phyloP scores from a whole-genome alignment of 768 basidiomycete species.

The Russula sp. region DNA sequence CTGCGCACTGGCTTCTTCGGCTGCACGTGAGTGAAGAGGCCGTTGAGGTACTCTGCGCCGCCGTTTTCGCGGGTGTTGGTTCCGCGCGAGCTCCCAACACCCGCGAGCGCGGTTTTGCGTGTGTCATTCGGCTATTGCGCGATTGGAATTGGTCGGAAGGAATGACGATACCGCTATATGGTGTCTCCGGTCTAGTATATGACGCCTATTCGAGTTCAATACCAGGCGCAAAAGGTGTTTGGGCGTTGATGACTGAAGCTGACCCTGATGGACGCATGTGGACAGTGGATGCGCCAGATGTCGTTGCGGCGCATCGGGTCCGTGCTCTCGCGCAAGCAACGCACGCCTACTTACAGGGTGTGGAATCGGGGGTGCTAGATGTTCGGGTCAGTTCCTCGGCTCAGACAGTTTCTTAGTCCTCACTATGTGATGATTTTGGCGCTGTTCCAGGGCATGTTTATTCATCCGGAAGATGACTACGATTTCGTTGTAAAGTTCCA shows the following conservation, averaged over 20 bases:
- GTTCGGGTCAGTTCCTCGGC: conserved; percentile 44
- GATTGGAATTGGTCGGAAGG: conserved; percentile 81
- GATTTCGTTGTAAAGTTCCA: conserved; percentile 78
- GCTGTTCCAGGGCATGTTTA: conserved; percentile 64
- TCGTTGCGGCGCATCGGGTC: conserved; percentile 67
- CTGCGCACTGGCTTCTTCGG: conserved; percentile 79
- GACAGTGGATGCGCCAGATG: conserved; percentile 60
- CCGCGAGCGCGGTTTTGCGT: conserved; percentile 74
- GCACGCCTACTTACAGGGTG: conserved; percentile 46
- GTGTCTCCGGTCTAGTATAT: conserved; percentile 26
- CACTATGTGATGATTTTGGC: neutral
- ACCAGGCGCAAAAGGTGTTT: conserved; percentile 46
- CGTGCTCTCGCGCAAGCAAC: conserved; percentile 70
- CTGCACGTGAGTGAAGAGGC: conserved; percentile 69
- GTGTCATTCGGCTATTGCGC: conserved; percentile 62
- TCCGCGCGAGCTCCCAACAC: conserved; percentile 50
- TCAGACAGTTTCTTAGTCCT: conserved; percentile 12
- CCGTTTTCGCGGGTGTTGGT: conserved; percentile 59
- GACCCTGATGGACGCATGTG: conserved; percentile 72
- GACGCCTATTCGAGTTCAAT: conserved; percentile 25
- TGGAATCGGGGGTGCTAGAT: conserved; percentile 43
- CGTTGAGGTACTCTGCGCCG: conserved; percentile 79
- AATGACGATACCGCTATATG: conserved; percentile 69
- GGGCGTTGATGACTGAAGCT: conserved; percentile 72
- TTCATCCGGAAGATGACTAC: conserved; percentile 78